A percentile compares a stretch with the other conserved stretches of the same genome.
These are phyloP conservation scores for Sclerotinia minor DNA, from an alignment of 2,329 filamentous ascomycete species.

Conservation along the genomic window DNA sequence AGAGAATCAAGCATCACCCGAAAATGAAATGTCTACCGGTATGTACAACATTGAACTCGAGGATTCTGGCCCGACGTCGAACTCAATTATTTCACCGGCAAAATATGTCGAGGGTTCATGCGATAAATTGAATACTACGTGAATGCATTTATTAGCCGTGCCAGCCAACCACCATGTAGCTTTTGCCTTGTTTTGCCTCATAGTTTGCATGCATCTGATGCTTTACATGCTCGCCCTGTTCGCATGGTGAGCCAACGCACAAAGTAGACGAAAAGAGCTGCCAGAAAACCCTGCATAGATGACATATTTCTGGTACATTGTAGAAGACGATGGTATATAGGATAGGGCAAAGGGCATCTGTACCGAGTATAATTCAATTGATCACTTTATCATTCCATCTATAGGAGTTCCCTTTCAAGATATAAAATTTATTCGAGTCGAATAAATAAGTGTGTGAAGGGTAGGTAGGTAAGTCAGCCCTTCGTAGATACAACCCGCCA, in stretches of 20 bases:
- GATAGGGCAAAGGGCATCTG: neutral
- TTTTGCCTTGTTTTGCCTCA: slow-evolving; percentile 9
- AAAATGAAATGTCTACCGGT: neutral
- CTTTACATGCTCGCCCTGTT: slow-evolving; percentile 21
- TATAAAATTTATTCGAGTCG: slow-evolving; percentile 1
- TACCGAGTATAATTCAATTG: neutral
- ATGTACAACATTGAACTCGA: neutral
- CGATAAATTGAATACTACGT: neutral
- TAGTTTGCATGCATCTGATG: slow-evolving; percentile 8
- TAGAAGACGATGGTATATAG: neutral
- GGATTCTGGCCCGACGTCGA: too few relatives aligned
- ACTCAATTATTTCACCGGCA: neutral
- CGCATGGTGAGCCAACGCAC: slow-evolving; percentile 22
- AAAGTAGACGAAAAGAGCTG: slow-evolving; percentile 11
- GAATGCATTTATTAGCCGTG: neutral
- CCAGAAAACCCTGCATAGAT: slow-evolving; percentile 7
- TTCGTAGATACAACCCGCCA: neutral
- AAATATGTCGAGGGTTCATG: neutral
- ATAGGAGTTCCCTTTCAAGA: neutral
- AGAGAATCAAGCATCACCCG: neutral
- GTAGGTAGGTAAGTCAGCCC: too few relatives aligned
- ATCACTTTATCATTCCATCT: neutral
- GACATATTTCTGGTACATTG: neutral
- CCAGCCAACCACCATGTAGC: neutral
- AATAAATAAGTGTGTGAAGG: neutral